Percentiles rank a stretch among this genome's conserved stretches.
Evolutionary conservation across 495 filamentous ascomycete species (phyloP).

Genomic region (Hyaloscypha finlandica): DNA sequence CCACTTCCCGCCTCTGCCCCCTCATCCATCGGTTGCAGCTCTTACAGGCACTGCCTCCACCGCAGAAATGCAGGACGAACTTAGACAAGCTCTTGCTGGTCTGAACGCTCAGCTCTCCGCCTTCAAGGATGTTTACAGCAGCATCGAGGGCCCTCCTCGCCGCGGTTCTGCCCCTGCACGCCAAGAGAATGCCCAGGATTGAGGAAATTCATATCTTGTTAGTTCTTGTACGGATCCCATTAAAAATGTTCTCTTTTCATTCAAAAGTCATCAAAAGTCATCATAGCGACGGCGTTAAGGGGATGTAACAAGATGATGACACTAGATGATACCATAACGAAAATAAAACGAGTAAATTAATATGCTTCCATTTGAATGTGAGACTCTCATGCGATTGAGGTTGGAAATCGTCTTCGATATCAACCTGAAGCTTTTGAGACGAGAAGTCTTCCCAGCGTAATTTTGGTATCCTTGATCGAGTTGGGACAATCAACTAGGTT

Average conservation of each 20-base stretch:
- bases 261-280: background rate
- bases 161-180: background rate
- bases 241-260: background rate
- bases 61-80: conserved; percentile 54
- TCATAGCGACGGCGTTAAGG: conserved; percentile 3
- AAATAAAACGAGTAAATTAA: background rate
- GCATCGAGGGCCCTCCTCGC: background rate
- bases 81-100: conserved; percentile 52
- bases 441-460: too few species aligned
- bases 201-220: background rate
- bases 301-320: background rate
- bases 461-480: too few species aligned
- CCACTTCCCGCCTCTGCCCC: conserved; percentile 40
- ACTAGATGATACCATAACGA: background rate
- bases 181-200: background rate
- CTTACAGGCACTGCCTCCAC: conserved; percentile 52
- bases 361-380: background rate
- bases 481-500: too few species aligned
- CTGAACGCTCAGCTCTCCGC: conserved; percentile 46
- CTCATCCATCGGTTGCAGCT: conserved; percentile 49
- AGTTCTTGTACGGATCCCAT: background rate
- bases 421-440: background rate
- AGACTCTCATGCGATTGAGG: background rate
- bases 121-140: conserved; percentile 28
- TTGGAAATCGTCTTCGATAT: background rate